Base-by-base conservation (phyloP, 1,284 basidiomycete species). In the Puccinia novopanici region DNA sequence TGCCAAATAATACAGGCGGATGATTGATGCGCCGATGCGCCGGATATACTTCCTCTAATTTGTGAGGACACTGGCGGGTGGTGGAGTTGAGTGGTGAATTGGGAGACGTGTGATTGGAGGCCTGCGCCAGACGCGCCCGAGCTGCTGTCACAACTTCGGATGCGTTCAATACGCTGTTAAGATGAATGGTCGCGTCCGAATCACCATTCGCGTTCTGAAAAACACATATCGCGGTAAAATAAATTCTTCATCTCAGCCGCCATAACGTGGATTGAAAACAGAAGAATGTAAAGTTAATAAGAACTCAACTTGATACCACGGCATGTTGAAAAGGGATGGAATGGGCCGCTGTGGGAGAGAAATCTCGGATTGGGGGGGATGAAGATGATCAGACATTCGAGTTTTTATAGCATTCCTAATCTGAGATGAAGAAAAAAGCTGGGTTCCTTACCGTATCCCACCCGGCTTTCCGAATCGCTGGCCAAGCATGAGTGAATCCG, bases 401-500 rank as follows among this genome's bases (percentile, higher is more conserved):
- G 22, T 40, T 19, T 19, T 12, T 15, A 24, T 61, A 37, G 42
- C 6, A 40, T 57, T n/a, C 17, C 42, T 40, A 3, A 37, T 30
- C 19, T 24, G 55, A 30, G n/a, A n/a, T 59, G 10, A 17, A 13
- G 15, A n/a, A 24, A 42, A 45, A 54, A 50, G 50, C 12, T 22
- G 9, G 17, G 27, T n/a, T n/a, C 68, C 90, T 91, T 50, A 86
- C 84, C 55, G 89, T 87, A 65, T 88, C 88, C 93, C 93, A 95
- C 45, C 90, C 90, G 82, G 90, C 90, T 17, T 87, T 82, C 77
- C 87, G 86, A 84, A 94, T 90, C 61, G 89, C 82, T 12, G 91
- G 90, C 85, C 89, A 94, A 17, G 90, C 86, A 78, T 87, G 86
- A 17, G 92, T 91, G 87, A 94, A 95, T 8, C 89, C 89, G 63